A percentile compares a stretch with the other conserved stretches of the same genome.
Evolutionary conservation across 352 stramenopile species (phyloP).

Genomic region (Pythium graminicola): DNA sequence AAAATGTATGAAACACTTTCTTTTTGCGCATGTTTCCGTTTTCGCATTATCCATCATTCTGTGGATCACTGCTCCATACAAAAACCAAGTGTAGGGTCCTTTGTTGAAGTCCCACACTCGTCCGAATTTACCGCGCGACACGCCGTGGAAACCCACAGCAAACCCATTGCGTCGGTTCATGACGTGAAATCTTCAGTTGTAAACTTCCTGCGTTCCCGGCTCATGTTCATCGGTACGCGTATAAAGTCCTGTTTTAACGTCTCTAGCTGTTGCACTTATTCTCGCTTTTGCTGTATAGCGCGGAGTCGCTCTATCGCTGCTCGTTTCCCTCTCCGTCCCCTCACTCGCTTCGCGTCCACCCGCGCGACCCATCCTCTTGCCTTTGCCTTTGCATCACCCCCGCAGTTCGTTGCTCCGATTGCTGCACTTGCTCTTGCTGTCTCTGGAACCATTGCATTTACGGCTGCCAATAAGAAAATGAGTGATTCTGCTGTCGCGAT

Average conservation of each 20-base stretch:
- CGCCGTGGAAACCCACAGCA: neutral
- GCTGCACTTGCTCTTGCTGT: slow-evolving; percentile 9
- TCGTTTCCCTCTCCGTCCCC: slow-evolving; percentile 8
- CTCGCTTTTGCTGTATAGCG: neutral
- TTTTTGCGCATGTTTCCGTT: too few relatives aligned
- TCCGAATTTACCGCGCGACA: slow-evolving; percentile 8
- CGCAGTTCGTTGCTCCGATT: neutral
- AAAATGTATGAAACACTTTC: too few relatives aligned
- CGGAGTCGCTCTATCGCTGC: slow-evolving; percentile 11
- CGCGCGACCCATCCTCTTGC: neutral
- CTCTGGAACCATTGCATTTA: slow-evolving; percentile 17
- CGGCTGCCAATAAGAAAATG: slow-evolving; percentile 20
- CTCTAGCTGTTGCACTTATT: neutral
- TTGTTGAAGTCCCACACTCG: slow-evolving; percentile 10
- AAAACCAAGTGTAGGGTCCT: slow-evolving; percentile 17
- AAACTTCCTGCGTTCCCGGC: slow-evolving; percentile 6
- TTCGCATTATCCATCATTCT: too few relatives aligned
- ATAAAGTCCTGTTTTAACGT: neutral
- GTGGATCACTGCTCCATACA: too few relatives aligned
- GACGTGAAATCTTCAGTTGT: slow-evolving; percentile 10
- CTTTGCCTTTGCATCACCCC: neutral
- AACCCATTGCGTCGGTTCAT: neutral
- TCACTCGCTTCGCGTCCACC: slow-evolving; percentile 10
- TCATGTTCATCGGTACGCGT: slow-evolving; percentile 17
- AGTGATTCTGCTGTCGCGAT: slow-evolving; percentile 62